Evolutionary conservation across 805 yeast genomes (phyloP).

Genomic region (Candida vartiovaarae): DNA sequence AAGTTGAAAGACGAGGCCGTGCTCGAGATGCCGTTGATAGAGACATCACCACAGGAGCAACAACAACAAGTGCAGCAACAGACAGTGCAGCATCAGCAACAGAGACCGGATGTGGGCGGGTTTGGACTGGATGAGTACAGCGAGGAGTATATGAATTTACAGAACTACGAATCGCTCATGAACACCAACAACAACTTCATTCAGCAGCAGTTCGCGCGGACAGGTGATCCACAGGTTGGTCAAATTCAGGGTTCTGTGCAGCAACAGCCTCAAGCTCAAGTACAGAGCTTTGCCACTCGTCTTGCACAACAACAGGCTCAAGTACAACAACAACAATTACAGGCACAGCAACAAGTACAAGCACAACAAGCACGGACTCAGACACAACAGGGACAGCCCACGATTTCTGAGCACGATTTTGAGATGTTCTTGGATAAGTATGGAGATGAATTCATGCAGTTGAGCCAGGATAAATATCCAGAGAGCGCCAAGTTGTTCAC

Average conservation of each 20-base stretch:
- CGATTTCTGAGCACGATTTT: conserved; percentile 7
- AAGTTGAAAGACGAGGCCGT: neutral
- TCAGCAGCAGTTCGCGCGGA: neutral
- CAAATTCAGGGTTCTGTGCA: neutral
- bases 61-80: neutral
- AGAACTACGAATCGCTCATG: conserved; percentile 2
- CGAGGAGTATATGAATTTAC: conserved; percentile 4
- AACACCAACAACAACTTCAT: neutral
- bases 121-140: conserved; percentile 1
- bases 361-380: conserved; percentile 2
- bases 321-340: conserved; percentile 1
- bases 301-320: conserved; percentile 1
- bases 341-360: conserved; percentile 1
- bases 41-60: neutral
- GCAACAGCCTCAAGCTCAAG: neutral
- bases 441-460: conserved; percentile 6
- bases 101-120: neutral
- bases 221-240: neutral
- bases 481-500: conserved; percentile 5
- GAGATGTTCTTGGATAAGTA: conserved; percentile 10
- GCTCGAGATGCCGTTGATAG: neutral
- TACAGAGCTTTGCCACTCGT: too few relatives aligned
- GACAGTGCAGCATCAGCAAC: neutral
- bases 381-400: neutral
- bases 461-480: conserved; percentile 8